These are phyloP conservation scores for Gorgonomyces haynaldii DNA, from an alignment of 192 early-diverging fungal species.

Conservation along the genomic window DNA sequence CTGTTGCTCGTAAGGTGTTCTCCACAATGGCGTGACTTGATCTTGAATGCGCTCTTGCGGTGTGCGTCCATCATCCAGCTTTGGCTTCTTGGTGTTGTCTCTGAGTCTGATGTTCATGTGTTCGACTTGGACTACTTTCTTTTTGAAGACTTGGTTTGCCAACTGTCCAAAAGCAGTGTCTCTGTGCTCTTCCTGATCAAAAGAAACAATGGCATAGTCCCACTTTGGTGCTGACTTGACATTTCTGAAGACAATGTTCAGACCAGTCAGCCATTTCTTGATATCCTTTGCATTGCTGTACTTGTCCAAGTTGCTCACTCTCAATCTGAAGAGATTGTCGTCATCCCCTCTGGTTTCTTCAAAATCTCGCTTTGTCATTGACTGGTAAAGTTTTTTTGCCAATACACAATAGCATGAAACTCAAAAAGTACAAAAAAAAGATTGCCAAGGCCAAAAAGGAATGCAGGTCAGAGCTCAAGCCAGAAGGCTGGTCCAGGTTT, in stretches of 20 bases:
- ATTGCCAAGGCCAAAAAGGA: slow-evolving; percentile 32
- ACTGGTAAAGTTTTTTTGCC: background rate
- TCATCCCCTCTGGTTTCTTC: background rate
- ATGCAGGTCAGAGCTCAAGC: slow-evolving; percentile 42
- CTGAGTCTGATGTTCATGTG: slow-evolving; percentile 6
- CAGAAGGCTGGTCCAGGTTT: slow-evolving; percentile 47
- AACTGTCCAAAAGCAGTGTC: slow-evolving; percentile 18
- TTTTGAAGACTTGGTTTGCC: slow-evolving; percentile 10
- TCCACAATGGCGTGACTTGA: slow-evolving; percentile 62
- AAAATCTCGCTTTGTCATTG: background rate
- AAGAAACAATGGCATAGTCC: slow-evolving; percentile 23
- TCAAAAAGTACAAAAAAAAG: slow-evolving; percentile 7
- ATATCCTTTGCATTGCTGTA: slow-evolving; percentile 2
- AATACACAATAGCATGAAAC: too few relatives aligned
- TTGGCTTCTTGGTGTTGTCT: slow-evolving; percentile 5
- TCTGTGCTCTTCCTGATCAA: slow-evolving; percentile 23
- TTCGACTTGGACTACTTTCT: slow-evolving; percentile 14
- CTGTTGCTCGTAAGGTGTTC: slow-evolving; percentile 46
- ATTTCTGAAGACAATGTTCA: too few relatives aligned
- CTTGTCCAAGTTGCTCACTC: too few relatives aligned
- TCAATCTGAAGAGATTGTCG: background rate
- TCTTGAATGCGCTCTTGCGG: slow-evolving; percentile 51
- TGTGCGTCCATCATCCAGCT: slow-evolving; percentile 12
- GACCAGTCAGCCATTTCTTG: too few relatives aligned
- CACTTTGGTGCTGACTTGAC: slow-evolving; percentile 32